Percentiles rank a stretch among this genome's conserved stretches.
Conservation (phyloP, 73 alveolate genomes). For the Diophrys appendiculata region DNA sequence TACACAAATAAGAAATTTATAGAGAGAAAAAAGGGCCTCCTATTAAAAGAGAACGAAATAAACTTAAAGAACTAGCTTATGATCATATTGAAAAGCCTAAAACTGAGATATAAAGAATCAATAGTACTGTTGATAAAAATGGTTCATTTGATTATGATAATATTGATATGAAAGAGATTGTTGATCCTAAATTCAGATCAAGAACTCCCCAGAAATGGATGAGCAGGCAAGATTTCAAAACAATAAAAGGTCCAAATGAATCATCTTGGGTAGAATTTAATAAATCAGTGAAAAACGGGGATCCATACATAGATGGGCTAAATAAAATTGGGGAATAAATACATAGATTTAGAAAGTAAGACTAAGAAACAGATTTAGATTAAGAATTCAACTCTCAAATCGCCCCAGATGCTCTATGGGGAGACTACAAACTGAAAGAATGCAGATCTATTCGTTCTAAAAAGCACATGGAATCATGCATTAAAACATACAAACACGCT, state of each 20-base stretch:
- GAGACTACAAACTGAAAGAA: neutral
- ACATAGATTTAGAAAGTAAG: neutral
- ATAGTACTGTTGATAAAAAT: neutral
- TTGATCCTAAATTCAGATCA: neutral
- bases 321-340: neutral
- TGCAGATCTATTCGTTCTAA: neutral
- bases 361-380: neutral
- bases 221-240: neutral
- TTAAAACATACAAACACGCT: neutral
- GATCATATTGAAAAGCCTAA: neutral
- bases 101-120: neutral
- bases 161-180: neutral
- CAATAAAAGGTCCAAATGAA: neutral
- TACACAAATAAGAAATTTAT: neutral
- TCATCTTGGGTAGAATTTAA: neutral
- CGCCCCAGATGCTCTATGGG: neutral
- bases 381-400: neutral
- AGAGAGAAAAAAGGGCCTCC: neutral
- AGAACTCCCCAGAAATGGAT: neutral
- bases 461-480: neutral
- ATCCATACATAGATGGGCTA: neutral
- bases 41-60: neutral
- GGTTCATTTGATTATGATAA: neutral
- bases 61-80: neutral
- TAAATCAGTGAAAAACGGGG: neutral